Evolutionary conservation across 371 early-diverging fungal species (phyloP), one percentile per base, ranked within the genome.

Genomic region (Mortierella sp.): DNA sequence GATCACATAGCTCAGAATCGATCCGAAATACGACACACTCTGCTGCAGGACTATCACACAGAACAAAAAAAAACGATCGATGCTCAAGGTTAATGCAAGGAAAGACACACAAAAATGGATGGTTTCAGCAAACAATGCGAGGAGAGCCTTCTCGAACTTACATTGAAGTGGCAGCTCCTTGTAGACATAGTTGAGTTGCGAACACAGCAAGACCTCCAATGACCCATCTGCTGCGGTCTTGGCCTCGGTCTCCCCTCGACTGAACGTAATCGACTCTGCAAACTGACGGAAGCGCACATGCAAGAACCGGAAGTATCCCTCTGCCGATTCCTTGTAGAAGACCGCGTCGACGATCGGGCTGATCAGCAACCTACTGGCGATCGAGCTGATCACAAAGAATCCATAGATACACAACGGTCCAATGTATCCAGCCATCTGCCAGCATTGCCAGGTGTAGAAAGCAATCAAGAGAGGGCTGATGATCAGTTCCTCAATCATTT

Each of bases 201-300:
- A 87, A 14, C 52, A 71, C 39, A 95, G 74, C 29, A 96, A 80
- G 0, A 73, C 74, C 19, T 85, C 85, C 40, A 97, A 84, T 0
- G 90, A 86, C 0, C 71, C 63, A 53, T 93, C 86, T 3, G 94
- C 91, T 31, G 89, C 77, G 1, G 64, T 64, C 45, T 88, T 85
- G 71, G 95, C 96, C 61, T 87, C 87, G 14, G 73, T 67, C 84
- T 96, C 96, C 13, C 96, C 95, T 26, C 91, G 88, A 64, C 91
- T 88, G 73, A 98, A 92, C 4, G 96, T 93, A 75, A 98, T 93
- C 0, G 94, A 86, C 80, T 97, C 97, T 29, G 94, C 91, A 80
- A 90, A 89, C 68, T 91, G 90, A 16, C 96, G 89, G 44, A 95
- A 82, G 6, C 93, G 90, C 34, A 94, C 92, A 76, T 96, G 95